These are phyloP conservation scores for Populus hybrid DNA, from an alignment of 441 rosid species.

Conservation along the genomic window DNA sequence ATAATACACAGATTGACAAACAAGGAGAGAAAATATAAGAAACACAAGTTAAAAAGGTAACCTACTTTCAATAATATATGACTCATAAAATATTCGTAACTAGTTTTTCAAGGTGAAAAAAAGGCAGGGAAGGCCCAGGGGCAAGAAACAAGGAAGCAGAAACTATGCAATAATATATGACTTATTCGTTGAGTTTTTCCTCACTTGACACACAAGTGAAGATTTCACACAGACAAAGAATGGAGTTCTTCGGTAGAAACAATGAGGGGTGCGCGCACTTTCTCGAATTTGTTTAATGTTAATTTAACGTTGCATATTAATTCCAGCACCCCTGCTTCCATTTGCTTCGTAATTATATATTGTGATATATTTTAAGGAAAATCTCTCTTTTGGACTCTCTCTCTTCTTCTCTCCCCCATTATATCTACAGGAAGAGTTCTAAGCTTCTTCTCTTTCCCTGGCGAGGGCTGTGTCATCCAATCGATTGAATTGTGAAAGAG, in stretches of 20 bases:
- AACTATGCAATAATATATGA: conserved; percentile 16
- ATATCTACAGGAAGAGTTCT: conserved; percentile 4
- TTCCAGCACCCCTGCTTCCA: background rate
- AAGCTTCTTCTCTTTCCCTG: conserved; percentile 23
- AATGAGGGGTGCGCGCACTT: conserved; percentile 10
- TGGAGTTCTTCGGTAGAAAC: conserved; percentile 22
- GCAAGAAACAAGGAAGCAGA: conserved; percentile 33
- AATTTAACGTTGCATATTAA: background rate
- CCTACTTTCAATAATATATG: conserved; percentile 19
- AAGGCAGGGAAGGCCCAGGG: conserved; percentile 16
- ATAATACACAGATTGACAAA: background rate
- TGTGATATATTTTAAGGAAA: background rate
- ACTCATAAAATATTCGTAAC: conserved; percentile 6
- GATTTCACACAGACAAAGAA: conserved; percentile 16
- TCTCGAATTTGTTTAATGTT: conserved; percentile 6
- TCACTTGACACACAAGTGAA: background rate
- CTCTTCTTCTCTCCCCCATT: conserved; percentile 1
- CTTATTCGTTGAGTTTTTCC: background rate
- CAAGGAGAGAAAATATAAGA: background rate
- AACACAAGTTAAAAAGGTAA: conserved; percentile 20
- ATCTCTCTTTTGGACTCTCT: conserved; percentile 24
- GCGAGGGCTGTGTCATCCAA: conserved; percentile 24
- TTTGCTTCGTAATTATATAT: background rate
- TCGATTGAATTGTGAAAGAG: conserved; percentile 24
- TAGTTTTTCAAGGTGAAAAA: conserved; percentile 26